phyloP scores from a whole-genome alignment of 2,329 filamentous ascomycete species.

The Penicillium psychrosexuale region DNA sequence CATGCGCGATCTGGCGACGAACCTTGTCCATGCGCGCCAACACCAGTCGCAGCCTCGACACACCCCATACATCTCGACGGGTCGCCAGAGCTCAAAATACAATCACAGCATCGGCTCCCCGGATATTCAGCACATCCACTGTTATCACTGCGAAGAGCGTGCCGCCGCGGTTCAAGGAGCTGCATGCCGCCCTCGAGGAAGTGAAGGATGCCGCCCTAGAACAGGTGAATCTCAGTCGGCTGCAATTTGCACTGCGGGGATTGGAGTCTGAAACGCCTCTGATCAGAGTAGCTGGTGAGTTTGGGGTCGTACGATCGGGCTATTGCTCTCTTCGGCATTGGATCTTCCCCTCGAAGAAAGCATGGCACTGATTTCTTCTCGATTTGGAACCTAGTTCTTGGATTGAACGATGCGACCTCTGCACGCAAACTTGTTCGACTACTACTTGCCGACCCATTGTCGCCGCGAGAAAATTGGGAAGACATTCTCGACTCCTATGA shows the following conservation, averaged over 20 bases:
- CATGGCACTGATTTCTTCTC: background rate
- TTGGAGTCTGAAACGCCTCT: constrained; percentile 54
- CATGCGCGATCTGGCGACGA: constrained; percentile 40
- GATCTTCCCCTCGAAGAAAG: background rate
- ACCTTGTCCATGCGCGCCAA: constrained; percentile 29
- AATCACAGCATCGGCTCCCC: constrained; percentile 8
- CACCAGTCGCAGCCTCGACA: constrained; percentile 12
- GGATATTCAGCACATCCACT: constrained; percentile 50
- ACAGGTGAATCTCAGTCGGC: constrained; percentile 57
- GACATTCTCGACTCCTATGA: constrained; percentile 52
- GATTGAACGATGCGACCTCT: constrained; percentile 48
- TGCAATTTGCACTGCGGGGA: constrained; percentile 59
- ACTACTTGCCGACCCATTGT: constrained; percentile 67
- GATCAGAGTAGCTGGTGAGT: constrained; percentile 54
- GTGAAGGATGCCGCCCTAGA: constrained; percentile 53
- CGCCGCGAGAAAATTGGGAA: constrained; percentile 64
- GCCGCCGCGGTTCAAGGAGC: constrained; percentile 50
- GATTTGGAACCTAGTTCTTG: constrained; percentile 43
- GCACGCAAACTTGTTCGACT: constrained; percentile 63
- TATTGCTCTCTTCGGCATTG: background rate
- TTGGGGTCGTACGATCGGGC: background rate
- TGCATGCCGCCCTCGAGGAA: constrained; percentile 54
- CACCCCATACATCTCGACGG: constrained; percentile 13
- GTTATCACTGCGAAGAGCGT: constrained; percentile 55
- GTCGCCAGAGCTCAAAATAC: constrained; percentile 6